phyloP scores from a whole-genome alignment of 805 yeast species.

The Wickerhamomyces bisporus region DNA sequence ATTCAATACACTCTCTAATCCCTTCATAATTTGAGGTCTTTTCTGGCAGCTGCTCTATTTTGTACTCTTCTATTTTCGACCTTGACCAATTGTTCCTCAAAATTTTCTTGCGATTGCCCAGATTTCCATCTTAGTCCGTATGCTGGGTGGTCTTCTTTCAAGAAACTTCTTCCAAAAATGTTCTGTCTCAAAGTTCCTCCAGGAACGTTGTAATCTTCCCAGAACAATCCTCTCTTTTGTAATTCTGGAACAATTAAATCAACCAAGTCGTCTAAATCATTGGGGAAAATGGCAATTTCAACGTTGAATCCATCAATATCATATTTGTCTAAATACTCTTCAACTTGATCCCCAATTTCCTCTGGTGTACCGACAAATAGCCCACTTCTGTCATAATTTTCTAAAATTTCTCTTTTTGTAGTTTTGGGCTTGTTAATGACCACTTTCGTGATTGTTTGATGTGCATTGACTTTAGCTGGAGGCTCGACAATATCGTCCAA shows the following conservation, averaged over 20 bases:
- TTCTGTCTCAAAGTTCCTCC: conserved; percentile 9
- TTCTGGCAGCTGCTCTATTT: not conserved
- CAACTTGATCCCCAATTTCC: conserved; percentile 21
- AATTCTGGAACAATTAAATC: not conserved
- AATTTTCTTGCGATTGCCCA: conserved; percentile 20
- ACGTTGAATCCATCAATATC: conserved; percentile 6
- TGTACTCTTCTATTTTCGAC: not conserved
- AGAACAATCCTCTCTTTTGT: not conserved
- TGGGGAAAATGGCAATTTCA: not conserved
- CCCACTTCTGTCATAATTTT: conserved; percentile 24
- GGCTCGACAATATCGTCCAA: conserved; percentile 26
- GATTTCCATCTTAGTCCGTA: conserved; percentile 10
- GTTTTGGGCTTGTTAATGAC: conserved; percentile 19
- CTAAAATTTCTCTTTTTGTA: conserved; percentile 17
- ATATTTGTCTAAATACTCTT: not conserved
- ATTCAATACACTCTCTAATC: no score
- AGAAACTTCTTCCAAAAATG: conserved; percentile 6
- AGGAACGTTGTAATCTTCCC: conserved; percentile 1
- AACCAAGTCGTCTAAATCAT: not conserved
- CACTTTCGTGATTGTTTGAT: conserved; percentile 26
- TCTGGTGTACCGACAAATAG: conserved; percentile 28
- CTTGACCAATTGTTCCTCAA: conserved; percentile 11
- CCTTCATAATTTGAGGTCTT: no score
- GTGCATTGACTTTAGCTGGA: conserved; percentile 24
- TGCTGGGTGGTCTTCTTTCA: conserved; percentile 8